Evolutionary conservation across 108 stramenopile species (phyloP), one percentile per base, ranked within the genome.

Genomic region (Conticribra weissflogii): DNA sequence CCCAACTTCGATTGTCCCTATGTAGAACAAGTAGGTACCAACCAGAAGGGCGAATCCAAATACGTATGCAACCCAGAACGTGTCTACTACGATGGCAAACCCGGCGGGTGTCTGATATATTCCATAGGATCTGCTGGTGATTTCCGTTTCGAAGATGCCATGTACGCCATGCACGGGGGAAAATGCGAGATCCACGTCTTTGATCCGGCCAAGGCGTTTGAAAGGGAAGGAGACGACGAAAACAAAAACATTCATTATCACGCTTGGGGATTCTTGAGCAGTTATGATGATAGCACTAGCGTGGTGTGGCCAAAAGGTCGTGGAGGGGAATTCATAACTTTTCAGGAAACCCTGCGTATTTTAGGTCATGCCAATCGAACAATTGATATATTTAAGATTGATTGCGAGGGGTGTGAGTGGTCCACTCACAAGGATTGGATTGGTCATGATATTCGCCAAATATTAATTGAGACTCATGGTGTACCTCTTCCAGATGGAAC

Each of bases 391-490:
- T 65, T 83, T 47, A 83, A 83, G 48, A 83, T 79, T 31, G 79
- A 83, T 66, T 87, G 83, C 41, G 83, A 84, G 50, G 79, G 80
- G n/a, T 83, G 80, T 64, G 82, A 86, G 68, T 83, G 63, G 63
- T 17, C 31, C 3, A 59, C 55, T 2, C 59, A 66, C 54, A 63
- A 55, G 19, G 71, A 72, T 23, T 81, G 66, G 67, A 54, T 75
- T 57, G 36, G 29, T 18, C 54, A 45, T 15, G 62, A 64, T 48
- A 68, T 76, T 61, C 55, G 74, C 15, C 68, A 71, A 27, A 70
- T 78, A 15, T 66, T 63, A 27, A 49, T 78, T 15, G 76, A 78
- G 34, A 56, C 54, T 29, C 78, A 79, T 67, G 60, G 67, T 30
- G 50, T 62, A 3, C 61, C 61, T 24, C 46, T 46, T 28, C 61